phyloP scores from a whole-genome alignment of 345 rosid species.

The Salix udensis region DNA sequence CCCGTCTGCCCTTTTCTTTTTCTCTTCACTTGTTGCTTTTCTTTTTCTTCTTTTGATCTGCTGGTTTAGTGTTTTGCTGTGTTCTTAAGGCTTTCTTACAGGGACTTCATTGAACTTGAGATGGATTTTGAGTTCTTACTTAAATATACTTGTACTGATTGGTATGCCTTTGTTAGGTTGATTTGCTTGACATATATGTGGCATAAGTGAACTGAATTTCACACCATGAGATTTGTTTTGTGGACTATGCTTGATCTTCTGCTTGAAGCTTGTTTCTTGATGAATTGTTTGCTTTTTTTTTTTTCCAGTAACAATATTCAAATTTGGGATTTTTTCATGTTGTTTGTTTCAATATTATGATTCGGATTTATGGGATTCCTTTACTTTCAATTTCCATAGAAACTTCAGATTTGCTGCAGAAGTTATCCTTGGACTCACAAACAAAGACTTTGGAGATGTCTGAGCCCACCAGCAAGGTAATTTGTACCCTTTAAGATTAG shows the following conservation, averaged over 20 bases:
- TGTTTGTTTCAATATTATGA: neutral
- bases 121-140: neutral
- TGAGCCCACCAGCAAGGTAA: conserved; percentile 74
- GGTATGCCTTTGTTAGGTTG: neutral
- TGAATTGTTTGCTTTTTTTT: neutral
- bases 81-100: neutral
- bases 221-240: neutral
- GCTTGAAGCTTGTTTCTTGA: neutral
- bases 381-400: conserved; percentile 49
- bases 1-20: neutral
- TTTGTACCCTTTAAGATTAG: neutral
- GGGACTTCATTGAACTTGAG: neutral
- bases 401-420: conserved; percentile 79
- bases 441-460: conserved; percentile 61
- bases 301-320: neutral
- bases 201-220: neutral
- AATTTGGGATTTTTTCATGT: neutral
- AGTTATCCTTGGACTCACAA: conserved; percentile 62
- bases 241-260: neutral
- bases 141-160: neutral
- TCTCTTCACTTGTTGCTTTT: neutral
- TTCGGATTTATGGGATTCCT: conserved; percentile 31
- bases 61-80: conserved; percentile 1
- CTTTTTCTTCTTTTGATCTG: neutral
- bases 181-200: neutral